These are phyloP conservation scores for Microbotryum intermedium DNA, from an alignment of 1,284 basidiomycete species.

Conservation along the genomic window DNA sequence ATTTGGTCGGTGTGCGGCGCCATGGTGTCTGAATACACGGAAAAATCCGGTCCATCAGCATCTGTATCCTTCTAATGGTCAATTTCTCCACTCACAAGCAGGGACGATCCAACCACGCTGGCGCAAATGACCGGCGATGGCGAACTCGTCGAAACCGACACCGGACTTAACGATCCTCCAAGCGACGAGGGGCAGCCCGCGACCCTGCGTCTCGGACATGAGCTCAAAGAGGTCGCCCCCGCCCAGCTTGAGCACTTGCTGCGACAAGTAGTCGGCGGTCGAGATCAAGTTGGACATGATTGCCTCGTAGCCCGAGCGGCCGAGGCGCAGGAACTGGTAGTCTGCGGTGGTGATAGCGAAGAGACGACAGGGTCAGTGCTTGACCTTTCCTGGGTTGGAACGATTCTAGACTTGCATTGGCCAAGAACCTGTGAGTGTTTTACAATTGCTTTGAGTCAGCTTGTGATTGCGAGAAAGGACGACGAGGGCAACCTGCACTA, in stretches of 20 bases:
- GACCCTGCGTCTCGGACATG: constrained; percentile 29
- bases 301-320: constrained; percentile 38
- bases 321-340: constrained; percentile 24
- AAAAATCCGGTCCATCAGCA: background rate
- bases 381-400: no score
- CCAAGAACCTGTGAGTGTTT: constrained; percentile 34
- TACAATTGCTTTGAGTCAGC: background rate
- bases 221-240: constrained; percentile 33
- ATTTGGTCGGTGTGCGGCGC: constrained; percentile 30
- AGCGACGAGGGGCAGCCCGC: constrained; percentile 36
- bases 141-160: constrained; percentile 26
- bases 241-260: constrained; percentile 25
- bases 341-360: background rate
- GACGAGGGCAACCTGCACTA: background rate
- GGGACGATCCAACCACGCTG: constrained; percentile 36
- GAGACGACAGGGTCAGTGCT: background rate
- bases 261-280: constrained; percentile 32
- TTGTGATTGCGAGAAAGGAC: background rate
- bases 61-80: background rate
- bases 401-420: background rate
- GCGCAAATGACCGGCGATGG: constrained; percentile 29
- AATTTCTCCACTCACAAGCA: background rate
- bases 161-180: constrained; percentile 30
- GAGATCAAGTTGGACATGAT: constrained; percentile 36
- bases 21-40: constrained; percentile 30